Percentiles rank a stretch among this genome's conserved stretches.
Evolutionary conservation across 108 stramenopile genomes (phyloP).

Genomic region (Epithemia pelagica): DNA sequence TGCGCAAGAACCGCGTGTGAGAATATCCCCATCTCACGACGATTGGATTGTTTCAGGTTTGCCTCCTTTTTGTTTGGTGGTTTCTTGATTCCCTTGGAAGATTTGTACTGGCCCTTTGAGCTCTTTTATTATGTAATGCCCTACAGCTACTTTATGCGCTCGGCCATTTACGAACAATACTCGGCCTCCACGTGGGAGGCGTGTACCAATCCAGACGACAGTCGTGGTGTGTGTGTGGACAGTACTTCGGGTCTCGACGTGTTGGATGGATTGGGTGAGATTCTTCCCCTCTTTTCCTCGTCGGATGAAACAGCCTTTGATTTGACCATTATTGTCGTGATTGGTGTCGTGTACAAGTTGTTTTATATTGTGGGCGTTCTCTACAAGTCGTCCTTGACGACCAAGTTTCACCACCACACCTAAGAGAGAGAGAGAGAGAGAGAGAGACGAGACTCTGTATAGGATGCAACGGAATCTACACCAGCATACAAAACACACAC

Average conservation of each 20-base stretch:
- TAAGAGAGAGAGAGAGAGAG: too few relatives aligned
- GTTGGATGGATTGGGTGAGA: conserved; percentile 11
- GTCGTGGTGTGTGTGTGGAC: conserved; percentile 4
- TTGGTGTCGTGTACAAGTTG: conserved; percentile 17
- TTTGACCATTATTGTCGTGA: conserved; percentile 7
- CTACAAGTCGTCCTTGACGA: conserved; percentile 6
- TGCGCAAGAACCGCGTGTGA: neutral
- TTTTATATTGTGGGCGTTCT: conserved; percentile 8
- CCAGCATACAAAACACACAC: too few relatives aligned
- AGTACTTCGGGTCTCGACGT: conserved; percentile 9
- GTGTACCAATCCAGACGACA: conserved; percentile 1
- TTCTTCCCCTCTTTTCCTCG: conserved; percentile 14
- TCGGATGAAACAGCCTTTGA: conserved; percentile 13
- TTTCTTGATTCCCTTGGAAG: conserved; percentile 21
- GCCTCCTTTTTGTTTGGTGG: conserved; percentile 26
- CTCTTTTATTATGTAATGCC: conserved; percentile 28
- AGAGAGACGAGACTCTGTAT: too few relatives aligned
- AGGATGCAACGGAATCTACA: too few relatives aligned
- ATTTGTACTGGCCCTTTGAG: conserved; percentile 23
- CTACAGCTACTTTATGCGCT: conserved; percentile 19
- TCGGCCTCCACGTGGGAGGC: conserved; percentile 13
- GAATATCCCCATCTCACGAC: neutral
- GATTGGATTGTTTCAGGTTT: conserved; percentile 8
- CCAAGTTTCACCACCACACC: neutral
- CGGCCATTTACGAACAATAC: conserved; percentile 8